Evolutionary conservation across 1,139 yeast species (phyloP).

Genomic region (Suhomyces bolitotheri): DNA sequence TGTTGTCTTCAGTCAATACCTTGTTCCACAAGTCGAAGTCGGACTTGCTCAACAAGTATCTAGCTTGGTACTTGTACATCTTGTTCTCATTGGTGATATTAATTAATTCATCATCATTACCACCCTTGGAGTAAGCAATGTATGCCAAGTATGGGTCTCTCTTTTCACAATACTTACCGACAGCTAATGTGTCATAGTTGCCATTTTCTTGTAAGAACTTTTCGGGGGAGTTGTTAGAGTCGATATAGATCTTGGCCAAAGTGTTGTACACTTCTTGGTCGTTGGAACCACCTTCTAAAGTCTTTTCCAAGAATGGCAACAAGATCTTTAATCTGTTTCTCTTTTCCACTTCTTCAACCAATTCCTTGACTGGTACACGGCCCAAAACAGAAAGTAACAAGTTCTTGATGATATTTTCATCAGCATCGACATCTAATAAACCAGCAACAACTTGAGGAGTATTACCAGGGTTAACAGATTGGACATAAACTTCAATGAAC

Average conservation of each 20-base stretch:
- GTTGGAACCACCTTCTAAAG: conserved; percentile 81
- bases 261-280: conserved; percentile 94
- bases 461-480: conserved; percentile 91
- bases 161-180: conserved; percentile 98
- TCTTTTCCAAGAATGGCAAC: conserved; percentile 89
- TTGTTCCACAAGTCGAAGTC: conserved; percentile 79
- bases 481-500: conserved; percentile 95
- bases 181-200: conserved; percentile 85
- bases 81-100: conserved; percentile 93
- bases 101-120: conserved; percentile 84
- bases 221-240: conserved; percentile 95
- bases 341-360: conserved; percentile 93
- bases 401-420: conserved; percentile 80
- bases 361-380: conserved; percentile 87
- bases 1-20: conserved; percentile 73
- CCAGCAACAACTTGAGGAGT: conserved; percentile 98
- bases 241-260: conserved; percentile 95
- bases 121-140: conserved; percentile 95
- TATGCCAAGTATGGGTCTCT: conserved; percentile 98
- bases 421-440: conserved; percentile 94
- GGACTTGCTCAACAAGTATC: conserved; percentile 84
- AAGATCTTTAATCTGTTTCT: conserved; percentile 89
- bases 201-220: conserved; percentile 91
- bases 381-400: conserved; percentile 86
- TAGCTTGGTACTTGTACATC: conserved; percentile 98